Percentiles rank a stretch among this genome's conserved stretches.
Evolutionary conservation across 371 early-diverging fungal genomes (phyloP).

Genomic region (Sporodiniella umbellata): DNA sequence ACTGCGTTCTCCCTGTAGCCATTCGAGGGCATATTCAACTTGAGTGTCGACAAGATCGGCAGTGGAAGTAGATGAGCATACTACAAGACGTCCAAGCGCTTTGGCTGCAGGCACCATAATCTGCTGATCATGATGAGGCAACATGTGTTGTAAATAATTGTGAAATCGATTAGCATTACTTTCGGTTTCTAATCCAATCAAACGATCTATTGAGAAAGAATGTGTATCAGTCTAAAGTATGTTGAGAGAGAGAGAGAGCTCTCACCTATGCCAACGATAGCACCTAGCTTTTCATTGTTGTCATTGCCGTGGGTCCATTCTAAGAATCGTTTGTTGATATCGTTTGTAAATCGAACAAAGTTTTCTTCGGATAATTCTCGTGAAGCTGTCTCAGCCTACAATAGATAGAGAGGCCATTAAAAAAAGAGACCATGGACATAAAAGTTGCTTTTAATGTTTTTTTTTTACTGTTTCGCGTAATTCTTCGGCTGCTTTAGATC

Average conservation of each 20-base stretch:
- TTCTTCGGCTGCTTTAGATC: constrained; percentile 58
- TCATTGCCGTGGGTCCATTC: constrained; percentile 69
- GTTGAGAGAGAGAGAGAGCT: not conserved
- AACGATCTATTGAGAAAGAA: constrained; percentile 54
- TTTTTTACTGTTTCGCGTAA: constrained; percentile 46
- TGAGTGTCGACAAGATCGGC: constrained; percentile 87
- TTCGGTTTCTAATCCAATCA: constrained; percentile 85
- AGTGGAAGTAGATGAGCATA: constrained; percentile 74
- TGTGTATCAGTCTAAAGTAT: not conserved
- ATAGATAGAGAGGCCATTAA: not conserved
- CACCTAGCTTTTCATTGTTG: constrained; percentile 69
- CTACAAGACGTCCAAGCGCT: constrained; percentile 78
- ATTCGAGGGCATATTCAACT: constrained; percentile 86
- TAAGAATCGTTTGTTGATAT: constrained; percentile 73
- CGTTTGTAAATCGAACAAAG: constrained; percentile 67
- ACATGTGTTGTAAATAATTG: constrained; percentile 80
- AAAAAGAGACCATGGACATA: not conserved
- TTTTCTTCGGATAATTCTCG: constrained; percentile 69
- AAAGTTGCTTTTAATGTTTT: not conserved
- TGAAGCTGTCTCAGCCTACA: constrained; percentile 58
- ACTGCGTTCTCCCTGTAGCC: constrained; percentile 83
- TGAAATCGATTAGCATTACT: constrained; percentile 87
- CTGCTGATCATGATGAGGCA: constrained; percentile 81
- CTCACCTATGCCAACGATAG: constrained; percentile 72
- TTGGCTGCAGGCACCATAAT: constrained; percentile 83